These are phyloP conservation scores for Irpex sp. DNA, from an alignment of 1,284 basidiomycete genomes.

Conservation along the genomic window DNA sequence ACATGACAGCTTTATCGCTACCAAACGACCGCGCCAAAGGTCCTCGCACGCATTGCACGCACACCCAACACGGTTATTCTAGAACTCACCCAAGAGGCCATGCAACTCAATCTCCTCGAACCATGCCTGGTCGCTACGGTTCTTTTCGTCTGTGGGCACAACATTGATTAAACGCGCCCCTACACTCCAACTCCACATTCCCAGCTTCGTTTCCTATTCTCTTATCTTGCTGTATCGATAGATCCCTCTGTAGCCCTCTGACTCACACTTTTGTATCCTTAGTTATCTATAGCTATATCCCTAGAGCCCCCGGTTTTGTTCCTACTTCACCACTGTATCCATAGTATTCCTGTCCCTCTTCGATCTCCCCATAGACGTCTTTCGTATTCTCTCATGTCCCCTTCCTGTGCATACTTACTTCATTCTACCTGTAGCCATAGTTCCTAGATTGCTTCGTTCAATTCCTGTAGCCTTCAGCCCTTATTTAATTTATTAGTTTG, in stretches of 20 bases:
- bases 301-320: not conserved
- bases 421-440: not conserved
- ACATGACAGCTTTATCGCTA: conserved; percentile 27
- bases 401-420: not conserved
- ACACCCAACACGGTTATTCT: conserved; percentile 25
- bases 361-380: not conserved
- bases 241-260: not conserved
- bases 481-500: not conserved
- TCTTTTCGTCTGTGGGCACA: conserved; percentile 32
- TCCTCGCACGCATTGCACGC: conserved; percentile 29
- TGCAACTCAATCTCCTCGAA: conserved; percentile 30
- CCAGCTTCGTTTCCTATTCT: not conserved
- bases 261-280: not conserved
- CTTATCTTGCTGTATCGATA: conserved; percentile 7
- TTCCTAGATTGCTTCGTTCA: not conserved
- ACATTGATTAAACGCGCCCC: conserved; percentile 28
- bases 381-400: not conserved
- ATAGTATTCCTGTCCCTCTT: not conserved
- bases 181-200: not conserved
- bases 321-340: not conserved
- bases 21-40: conserved; percentile 23
- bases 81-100: conserved; percentile 30
- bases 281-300: conserved; percentile 1
- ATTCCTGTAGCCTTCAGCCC: not conserved
- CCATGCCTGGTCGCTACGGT: conserved; percentile 32